Base-by-base conservation (phyloP, 2,329 filamentous ascomycete species). In the Ambrosiella cleistominuta region DNA sequence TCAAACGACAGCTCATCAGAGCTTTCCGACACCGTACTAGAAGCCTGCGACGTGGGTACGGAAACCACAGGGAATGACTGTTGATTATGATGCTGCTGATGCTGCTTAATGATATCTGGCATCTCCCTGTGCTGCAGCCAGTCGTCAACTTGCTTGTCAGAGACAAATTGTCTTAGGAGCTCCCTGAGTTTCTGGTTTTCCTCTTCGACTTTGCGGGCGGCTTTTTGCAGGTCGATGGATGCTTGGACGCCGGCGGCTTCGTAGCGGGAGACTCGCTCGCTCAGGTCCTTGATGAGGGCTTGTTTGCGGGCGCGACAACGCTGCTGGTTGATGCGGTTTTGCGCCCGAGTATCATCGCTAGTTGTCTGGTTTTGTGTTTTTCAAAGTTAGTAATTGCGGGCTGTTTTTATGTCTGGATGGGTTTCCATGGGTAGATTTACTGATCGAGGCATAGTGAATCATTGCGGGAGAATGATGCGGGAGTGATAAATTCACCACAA, bases 221-320 rank as follows among this genome's bases (percentile, higher is more conserved):
- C 39, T 13, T 39, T 13, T 50, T 59, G 58, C 38, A 59, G 49
- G 11, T 51, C 47, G 8, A 39, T n/a, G 17, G 58, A 52, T 36
- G 58, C 58, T 50, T 56, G 53, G 5, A 47, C 49, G 17, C 54
- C 58, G 35, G 47, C 53, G 13, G 53, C 13, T 47, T 59, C 54
- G 35, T 56, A 47, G 17, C 36, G 27, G 35, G 12, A 2, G 38
- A 58, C 47, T 42, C 38, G 40, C 38, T 37, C n/a, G n/a, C 49
- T 37, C 7, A 56, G 37, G 7, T 61, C 42, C 13, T 57, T 55
- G 2, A 57, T 50, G n/a, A 55, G 53, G 44, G 56, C 54, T 27
- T 44, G 53, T 50, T 59, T 59, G 53, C 47, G 54, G n/a, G 54
- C 58, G 15, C 58, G 58, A 27, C 53, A 50, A 12, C 54, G 49